These are phyloP conservation scores for Hypomontagnella submonticulosa DNA, from an alignment of 495 filamentous ascomycete genomes.

Conservation along the genomic window DNA sequence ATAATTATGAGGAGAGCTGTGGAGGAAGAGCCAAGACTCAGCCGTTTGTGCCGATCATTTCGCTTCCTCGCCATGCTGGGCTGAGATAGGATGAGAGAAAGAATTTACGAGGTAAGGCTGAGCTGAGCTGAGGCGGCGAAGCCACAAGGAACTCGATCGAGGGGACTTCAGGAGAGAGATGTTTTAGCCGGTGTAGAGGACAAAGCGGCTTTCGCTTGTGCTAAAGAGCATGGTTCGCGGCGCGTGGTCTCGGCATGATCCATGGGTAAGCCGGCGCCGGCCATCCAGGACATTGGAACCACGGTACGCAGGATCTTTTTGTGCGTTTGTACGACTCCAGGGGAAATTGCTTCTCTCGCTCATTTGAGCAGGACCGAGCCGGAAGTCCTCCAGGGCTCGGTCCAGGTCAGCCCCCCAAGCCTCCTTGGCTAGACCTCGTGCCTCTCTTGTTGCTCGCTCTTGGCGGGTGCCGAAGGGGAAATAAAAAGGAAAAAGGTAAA, in stretches of 20 bases:
- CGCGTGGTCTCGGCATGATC: too few species aligned
- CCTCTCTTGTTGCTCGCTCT: neutral
- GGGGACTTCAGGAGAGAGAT: too few species aligned
- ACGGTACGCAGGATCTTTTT: constrained; percentile 6
- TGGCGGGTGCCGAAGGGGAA: neutral
- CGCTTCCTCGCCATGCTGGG: neutral
- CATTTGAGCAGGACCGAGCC: constrained; percentile 26
- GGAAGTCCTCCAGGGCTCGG: constrained; percentile 1
- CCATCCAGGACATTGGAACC: neutral
- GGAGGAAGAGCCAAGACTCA: neutral
- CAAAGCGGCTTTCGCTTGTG: too few species aligned
- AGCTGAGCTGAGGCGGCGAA: constrained; percentile 6
- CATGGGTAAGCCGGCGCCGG: too few species aligned
- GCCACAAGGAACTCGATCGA: constrained; percentile 6
- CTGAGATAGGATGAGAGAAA: constrained; percentile 8
- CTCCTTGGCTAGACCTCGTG: constrained; percentile 6
- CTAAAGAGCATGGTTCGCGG: too few species aligned
- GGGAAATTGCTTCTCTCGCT: constrained; percentile 8
- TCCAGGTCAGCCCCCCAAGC: too few species aligned
- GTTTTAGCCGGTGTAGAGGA: too few species aligned
- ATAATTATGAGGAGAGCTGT: neutral
- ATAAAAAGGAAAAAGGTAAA: constrained; percentile 2
- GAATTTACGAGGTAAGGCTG: constrained; percentile 23
- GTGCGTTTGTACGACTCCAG: constrained; percentile 13
- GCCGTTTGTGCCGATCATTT: neutral